Conservation (phyloP, 2,329 filamentous ascomycete genomes). For the Alternaria sp. region DNA sequence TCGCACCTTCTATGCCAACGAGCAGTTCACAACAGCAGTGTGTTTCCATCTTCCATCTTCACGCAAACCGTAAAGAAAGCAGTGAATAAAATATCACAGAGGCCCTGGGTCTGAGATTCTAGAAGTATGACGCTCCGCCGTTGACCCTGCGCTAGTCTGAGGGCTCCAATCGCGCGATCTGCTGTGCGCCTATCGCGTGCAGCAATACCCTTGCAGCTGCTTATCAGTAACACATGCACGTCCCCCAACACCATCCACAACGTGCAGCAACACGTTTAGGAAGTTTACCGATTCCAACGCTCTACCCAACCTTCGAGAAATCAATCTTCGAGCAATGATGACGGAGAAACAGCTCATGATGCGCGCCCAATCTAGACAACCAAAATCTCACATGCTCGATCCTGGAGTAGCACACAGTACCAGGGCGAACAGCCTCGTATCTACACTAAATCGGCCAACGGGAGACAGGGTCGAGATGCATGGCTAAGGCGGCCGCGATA, state of each 20-base stretch:
- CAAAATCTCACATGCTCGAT: neutral
- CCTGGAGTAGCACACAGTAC: neutral
- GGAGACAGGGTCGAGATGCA: conserved; percentile 20
- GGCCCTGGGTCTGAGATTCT: conserved; percentile 1
- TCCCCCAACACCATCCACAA: conserved; percentile 7
- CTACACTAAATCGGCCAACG: conserved; percentile 19
- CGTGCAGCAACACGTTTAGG: conserved; percentile 1
- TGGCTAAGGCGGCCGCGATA: conserved; percentile 33
- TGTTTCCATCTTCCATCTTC: neutral
- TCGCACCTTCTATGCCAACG: neutral
- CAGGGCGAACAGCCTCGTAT: conserved; percentile 4
- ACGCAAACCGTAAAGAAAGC: neutral
- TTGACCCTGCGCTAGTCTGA: conserved; percentile 39
- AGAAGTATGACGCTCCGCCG: conserved; percentile 27
- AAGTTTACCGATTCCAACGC: neutral
- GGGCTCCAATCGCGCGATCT: conserved; percentile 32
- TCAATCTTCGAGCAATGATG: neutral
- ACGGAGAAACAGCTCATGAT: neutral
- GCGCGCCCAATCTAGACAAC: neutral
- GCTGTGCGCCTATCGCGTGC: conserved; percentile 11
- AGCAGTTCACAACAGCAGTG: neutral
- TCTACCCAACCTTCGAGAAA: neutral
- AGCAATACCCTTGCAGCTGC: conserved; percentile 18
- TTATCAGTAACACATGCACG: conserved; percentile 32
- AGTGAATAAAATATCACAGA: neutral